Percentiles rank a stretch among this genome's conserved stretches.
These are phyloP conservation scores for Komagataella pastoris DNA, from an alignment of 805 yeast species.

Conservation along the genomic window DNA sequence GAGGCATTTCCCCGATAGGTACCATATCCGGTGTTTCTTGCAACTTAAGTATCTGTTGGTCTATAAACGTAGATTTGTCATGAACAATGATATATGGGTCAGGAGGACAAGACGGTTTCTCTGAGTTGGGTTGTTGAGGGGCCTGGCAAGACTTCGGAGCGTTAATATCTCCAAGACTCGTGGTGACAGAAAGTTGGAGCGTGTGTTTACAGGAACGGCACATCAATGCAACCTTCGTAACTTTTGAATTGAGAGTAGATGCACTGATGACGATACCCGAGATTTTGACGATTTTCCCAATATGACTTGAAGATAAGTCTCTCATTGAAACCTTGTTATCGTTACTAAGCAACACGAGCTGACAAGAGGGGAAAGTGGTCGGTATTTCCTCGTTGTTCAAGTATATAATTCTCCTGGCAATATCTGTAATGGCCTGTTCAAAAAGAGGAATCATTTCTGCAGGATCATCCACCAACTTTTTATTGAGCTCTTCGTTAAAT, in stretches of 20 bases:
- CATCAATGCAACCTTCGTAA: slow-evolving; percentile 70
- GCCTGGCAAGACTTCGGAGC: slow-evolving; percentile 59
- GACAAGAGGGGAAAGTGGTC: slow-evolving; percentile 62
- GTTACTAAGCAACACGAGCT: slow-evolving; percentile 61
- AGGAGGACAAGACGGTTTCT: slow-evolving; percentile 57
- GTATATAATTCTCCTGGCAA: slow-evolving; percentile 61
- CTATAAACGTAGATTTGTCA: slow-evolving; percentile 86
- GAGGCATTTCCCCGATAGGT: slow-evolving; percentile 98
- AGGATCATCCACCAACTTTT: slow-evolving; percentile 76
- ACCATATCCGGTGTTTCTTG: slow-evolving; percentile 99
- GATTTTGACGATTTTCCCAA: slow-evolving; percentile 78
- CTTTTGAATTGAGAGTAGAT: slow-evolving; percentile 77
- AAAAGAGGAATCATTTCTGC: slow-evolving; percentile 76
- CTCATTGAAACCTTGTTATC: slow-evolving; percentile 66
- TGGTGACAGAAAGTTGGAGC: slow-evolving; percentile 40
- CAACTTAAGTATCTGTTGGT: slow-evolving; percentile 85
- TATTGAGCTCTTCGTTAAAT: slow-evolving; percentile 81
- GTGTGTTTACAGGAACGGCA: slow-evolving; percentile 85
- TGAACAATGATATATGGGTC: slow-evolving; percentile 92
- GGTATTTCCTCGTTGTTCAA: slow-evolving; percentile 39
- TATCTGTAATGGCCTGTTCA: slow-evolving; percentile 73
- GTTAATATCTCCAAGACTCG: slow-evolving; percentile 59
- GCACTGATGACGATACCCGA: slow-evolving; percentile 92
- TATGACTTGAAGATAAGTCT: slow-evolving; percentile 74
- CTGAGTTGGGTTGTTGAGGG: slow-evolving; percentile 36